These are phyloP conservation scores for Saccharomycopsis hybrid DNA, from an alignment of 1,139 yeast genomes.

Conservation along the genomic window DNA sequence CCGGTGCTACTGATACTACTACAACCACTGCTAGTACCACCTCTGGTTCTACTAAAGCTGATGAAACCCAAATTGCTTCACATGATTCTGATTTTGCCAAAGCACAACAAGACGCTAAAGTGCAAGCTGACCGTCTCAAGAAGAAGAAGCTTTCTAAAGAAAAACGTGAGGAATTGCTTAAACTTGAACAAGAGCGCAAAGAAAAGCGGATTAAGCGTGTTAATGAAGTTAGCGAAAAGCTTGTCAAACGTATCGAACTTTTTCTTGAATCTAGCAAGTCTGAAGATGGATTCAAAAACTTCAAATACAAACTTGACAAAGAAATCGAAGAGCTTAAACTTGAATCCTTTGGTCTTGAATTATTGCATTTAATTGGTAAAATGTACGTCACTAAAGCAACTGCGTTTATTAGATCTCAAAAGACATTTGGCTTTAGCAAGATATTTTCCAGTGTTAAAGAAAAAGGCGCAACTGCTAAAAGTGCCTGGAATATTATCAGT, in stretches of 20 bases:
- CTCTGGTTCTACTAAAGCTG: conserved; percentile 8
- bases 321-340: conserved; percentile 70
- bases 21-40: not conserved
- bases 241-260: conserved; percentile 37
- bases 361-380: conserved; percentile 64
- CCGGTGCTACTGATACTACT: conserved; percentile 8
- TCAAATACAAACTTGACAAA: conserved; percentile 38
- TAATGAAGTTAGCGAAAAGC: conserved; percentile 42
- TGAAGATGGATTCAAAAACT: conserved; percentile 29
- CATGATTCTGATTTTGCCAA: conserved; percentile 23
- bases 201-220: conserved; percentile 49
- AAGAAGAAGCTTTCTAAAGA: conserved; percentile 37
- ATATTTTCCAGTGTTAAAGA: conserved; percentile 66
- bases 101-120: conserved; percentile 16
- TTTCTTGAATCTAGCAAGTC: conserved; percentile 30
- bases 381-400: conserved; percentile 57
- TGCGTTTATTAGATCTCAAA: conserved; percentile 49
- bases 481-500: conserved; percentile 60
- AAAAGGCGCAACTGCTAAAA: conserved; percentile 64
- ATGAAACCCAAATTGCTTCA: not conserved
- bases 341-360: conserved; percentile 78
- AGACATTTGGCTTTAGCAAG: conserved; percentile 60
- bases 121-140: conserved; percentile 14
- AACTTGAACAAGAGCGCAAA: conserved; percentile 50
- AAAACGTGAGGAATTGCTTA: conserved; percentile 48